Base-by-base conservation (phyloP, 306 rosid species). In the apple (Malus domestica) region DNA sequence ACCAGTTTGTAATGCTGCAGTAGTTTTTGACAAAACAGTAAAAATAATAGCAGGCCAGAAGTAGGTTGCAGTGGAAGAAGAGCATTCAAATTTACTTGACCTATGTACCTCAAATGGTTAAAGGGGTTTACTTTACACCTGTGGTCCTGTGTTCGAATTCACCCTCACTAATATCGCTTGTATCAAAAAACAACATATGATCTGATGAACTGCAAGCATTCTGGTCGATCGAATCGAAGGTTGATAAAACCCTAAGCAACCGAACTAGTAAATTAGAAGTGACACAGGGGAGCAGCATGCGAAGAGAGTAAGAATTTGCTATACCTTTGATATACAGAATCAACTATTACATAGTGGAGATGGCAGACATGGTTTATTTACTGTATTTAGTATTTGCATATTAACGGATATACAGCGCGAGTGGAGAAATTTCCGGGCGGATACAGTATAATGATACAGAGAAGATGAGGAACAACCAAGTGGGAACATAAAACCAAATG, bases 401-500 rank as follows among this genome's bases (percentile, higher is more conserved):
- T 25, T 25, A 42, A 42, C 6, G 29, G 29, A 23, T 44, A 25
- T 44, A 64, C 14, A 27, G 32, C 32, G 4, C 13, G 40, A 42
- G 40, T 29, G 4, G 8, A 66, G 49, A 20, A 30, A 33, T n/a
- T 19, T 77, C 22, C 45, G 70, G 66, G 42, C 32, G 51, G 22
- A 74, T 16, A 49, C 46, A 54, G 58, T 35, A 70, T 19, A 54
- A 71, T 20, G 76, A 71, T 23, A 77, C 23, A 61, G 82, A 77
- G 77, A 78, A 35, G 40, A 80, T 14, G 76, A 86, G 72, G 57
- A 86, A 7, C 69, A 68, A 38, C 42, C 42, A 38, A 7, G 7
- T 38, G 42, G 42, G 42, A 38, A 38, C 42, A 2, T 35, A 35
- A 6, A 35, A 45, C 5, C 29, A 16, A 44, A 55, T 44, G 67